Evolutionary conservation across 139 green algal species (phyloP), one percentile per base, ranked within the genome.

Genomic region (Asterochloris erici): DNA sequence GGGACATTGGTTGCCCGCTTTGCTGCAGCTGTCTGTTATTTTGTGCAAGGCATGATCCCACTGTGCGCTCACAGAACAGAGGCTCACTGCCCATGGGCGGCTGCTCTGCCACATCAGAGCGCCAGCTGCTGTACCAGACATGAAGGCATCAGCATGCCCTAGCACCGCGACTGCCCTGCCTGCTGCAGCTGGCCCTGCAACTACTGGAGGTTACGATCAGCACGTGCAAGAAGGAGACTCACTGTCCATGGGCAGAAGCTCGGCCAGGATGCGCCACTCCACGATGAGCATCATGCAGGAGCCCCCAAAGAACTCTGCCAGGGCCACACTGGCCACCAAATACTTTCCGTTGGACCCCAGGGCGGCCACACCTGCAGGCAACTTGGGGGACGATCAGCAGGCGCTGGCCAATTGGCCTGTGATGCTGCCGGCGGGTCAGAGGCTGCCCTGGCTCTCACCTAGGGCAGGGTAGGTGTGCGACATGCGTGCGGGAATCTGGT

Each of bases 221-320:
- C 38, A 54, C 38, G 38, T 54, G 38, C 38, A 54, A 54, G 38
- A 6, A 54, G 38, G 38, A 10, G 38, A 54, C 38, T 54, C 38
- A 54, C 38, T 54, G 6, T 54, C 38, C 38, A 54, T 54, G 63
- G 83, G 83, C 26, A 92, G 79, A 11, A 87, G 38, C 24, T 85
- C 71, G 16, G 79, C 73, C 27, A 90, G 61, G 81, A 88, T 81
- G 27, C 88, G 86, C 87, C 84, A 90, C 28, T 84, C 71, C 21
- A 91, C 77, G 16, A 91, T 75, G 17, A 92, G 69, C 29, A 82
- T 78, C 23, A 92, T 85, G 27, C 84, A 84, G 19, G 79, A 81
- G 12, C 75, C 82, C 15, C 85, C 86, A 82, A 86, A 87, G 23
- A 93, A 86, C 79, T 93, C 89, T 17, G 80, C n/a, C 63, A 84